These are phyloP conservation scores for Chlorella ohadii DNA, from an alignment of 139 green algal species.

Conservation along the genomic window DNA sequence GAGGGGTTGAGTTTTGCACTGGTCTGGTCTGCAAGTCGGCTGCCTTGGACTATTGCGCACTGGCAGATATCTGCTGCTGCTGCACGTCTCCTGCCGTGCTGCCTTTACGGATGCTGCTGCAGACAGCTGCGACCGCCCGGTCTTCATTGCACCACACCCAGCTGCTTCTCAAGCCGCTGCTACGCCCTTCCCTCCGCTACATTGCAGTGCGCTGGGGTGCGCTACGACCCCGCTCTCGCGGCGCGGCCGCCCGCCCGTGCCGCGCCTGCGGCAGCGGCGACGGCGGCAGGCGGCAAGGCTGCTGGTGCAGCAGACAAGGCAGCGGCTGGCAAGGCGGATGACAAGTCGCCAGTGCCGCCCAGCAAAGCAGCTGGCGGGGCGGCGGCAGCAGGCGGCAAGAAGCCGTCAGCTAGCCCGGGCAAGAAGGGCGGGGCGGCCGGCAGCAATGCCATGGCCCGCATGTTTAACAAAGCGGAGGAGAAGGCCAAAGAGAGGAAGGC, in stretches of 20 bases:
- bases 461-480: slow-evolving; percentile 10
- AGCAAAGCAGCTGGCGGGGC: background rate
- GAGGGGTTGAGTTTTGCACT: no score
- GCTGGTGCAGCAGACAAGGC: background rate
- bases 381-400: background rate
- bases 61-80: no score
- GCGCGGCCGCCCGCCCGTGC: background rate
- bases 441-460: slow-evolving; percentile 5
- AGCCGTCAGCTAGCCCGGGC: background rate
- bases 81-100: no score
- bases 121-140: no score
- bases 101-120: no score
- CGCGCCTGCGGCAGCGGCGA: background rate
- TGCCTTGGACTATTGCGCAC: no score
- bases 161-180: no score
- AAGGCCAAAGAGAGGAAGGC: background rate
- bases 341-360: background rate
- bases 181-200: no score
- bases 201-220: slow-evolving; percentile 17
- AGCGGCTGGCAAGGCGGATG: background rate
- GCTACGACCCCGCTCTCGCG: slow-evolving; percentile 7
- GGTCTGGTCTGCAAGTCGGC: no score
- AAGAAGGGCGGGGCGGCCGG: background rate
- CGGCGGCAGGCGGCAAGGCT: background rate
- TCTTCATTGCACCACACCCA: no score